A percentile compares a stretch with the other conserved stretches of the same genome.
These are phyloP conservation scores for Suillus hirtellus DNA, from an alignment of 768 basidiomycete species.

Conservation along the genomic window DNA sequence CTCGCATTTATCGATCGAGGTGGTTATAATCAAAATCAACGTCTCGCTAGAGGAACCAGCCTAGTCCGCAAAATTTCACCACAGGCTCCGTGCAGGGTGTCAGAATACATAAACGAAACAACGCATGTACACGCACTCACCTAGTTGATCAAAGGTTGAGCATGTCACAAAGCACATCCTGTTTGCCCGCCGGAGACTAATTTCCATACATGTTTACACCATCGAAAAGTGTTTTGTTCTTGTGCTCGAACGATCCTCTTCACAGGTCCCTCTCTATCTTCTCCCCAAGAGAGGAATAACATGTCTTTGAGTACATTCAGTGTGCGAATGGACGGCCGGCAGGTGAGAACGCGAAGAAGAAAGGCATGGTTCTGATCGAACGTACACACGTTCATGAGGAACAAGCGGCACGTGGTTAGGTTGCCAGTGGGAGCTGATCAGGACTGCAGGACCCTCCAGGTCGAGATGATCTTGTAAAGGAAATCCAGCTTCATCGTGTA, in stretches of 20 bases:
- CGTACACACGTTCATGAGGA: neutral
- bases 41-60: neutral
- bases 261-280: neutral
- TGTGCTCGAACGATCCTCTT: neutral
- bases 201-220: neutral
- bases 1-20: neutral
- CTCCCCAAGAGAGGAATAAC: neutral
- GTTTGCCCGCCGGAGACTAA: neutral
- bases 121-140: neutral
- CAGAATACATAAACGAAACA: neutral
- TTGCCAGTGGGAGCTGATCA: neutral
- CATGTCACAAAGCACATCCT: neutral
- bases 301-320: neutral
- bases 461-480: slow-evolving; percentile 1
- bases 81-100: neutral
- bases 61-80: neutral
- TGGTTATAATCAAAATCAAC: neutral
- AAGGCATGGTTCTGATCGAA: neutral
- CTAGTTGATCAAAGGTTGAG: neutral
- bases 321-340: neutral
- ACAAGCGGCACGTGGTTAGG: slow-evolving; percentile 9
- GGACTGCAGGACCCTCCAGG: neutral
- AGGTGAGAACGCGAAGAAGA: neutral
- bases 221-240: too few relatives aligned
- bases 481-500: neutral